Base-by-base conservation (phyloP, 441 rosid species). In the Aquilaria agallochum region DNA sequence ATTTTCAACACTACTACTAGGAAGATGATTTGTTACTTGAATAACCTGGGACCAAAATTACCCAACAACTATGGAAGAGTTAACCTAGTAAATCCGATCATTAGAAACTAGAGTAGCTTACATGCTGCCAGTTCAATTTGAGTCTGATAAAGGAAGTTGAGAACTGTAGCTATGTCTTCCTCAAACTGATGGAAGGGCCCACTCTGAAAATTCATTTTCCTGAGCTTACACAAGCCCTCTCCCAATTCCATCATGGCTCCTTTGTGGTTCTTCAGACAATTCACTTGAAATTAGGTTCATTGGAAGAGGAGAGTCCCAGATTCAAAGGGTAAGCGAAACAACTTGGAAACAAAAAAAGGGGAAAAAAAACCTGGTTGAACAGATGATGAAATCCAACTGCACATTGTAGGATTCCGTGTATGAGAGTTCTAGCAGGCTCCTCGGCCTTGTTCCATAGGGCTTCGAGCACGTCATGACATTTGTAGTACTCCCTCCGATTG, bases 231-330 rank as follows among this genome's bases (percentile, higher is more conserved):
- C 0, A 93, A 61, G 46, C 98, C 97, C 65, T 90, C 98, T 60
- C 97, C 98, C 53, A 92, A 66, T 81, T 90, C 96, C 92, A 93
- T 85, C 98, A 93, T 93, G 2, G 97, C 96, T 63, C 96, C 98
- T 68, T 76, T 88, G 70, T 93, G 97, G 66, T 92, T 89, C 95
- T 80, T 63, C 59, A 57, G 42, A 50, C 51, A 9, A 53, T 2
- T 40, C 15, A 12, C 31, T 36, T 0, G 10, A 0, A 13, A 15
- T 59, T 9, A 31, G 42, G 42, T 36, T 36, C 1, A 3, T 36
- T 36, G 7, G 42, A 8, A 36, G 7, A 36, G 42, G 7, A 36
- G 42, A 36, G 7, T 7, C 10, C 40, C 14, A 27, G 5, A 32
- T 15, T 3, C 50, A 56, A 36, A 48, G 11, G 36, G 12, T 32